Conservation (phyloP, 805 yeast species). For the Kurtzmaniella cleridarum region DNA sequence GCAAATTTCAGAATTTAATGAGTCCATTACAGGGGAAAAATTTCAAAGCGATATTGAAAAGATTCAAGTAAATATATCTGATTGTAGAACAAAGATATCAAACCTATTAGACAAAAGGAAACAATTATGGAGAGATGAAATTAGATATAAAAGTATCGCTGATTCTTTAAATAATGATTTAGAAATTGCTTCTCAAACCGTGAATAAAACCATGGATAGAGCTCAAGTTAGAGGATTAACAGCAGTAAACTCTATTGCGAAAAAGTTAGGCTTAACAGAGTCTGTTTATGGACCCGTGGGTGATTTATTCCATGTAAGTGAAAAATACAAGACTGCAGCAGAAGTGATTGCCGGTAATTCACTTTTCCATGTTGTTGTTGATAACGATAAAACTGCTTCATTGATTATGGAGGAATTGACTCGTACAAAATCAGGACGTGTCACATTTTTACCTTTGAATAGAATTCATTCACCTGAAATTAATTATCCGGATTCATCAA, state of each 20-base stretch:
- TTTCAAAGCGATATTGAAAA: slow-evolving; percentile 11
- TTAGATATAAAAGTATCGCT: slow-evolving; percentile 51
- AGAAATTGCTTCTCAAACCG: slow-evolving; percentile 49
- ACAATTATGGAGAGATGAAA: slow-evolving; percentile 73
- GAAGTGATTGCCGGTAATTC: slow-evolving; percentile 88
- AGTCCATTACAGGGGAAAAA: slow-evolving; percentile 6
- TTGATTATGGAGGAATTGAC: slow-evolving; percentile 70
- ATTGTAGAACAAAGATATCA: slow-evolving; percentile 38
- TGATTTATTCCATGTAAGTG: slow-evolving; percentile 74
- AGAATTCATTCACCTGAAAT: slow-evolving; percentile 43
- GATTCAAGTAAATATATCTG: slow-evolving; percentile 32
- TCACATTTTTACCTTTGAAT: slow-evolving; percentile 87
- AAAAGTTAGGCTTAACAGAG: slow-evolving; percentile 50
- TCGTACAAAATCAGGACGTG: slow-evolving; percentile 71
- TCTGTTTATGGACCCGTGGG: slow-evolving; percentile 79
- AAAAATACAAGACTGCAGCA: slow-evolving; percentile 77
- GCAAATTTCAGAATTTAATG: slow-evolving; percentile 11
- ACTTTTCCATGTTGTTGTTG: slow-evolving; percentile 85
- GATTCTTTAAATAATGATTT: slow-evolving; percentile 54
- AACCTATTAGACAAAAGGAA: slow-evolving; percentile 62
- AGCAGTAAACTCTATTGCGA: slow-evolving; percentile 60
- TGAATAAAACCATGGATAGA: slow-evolving; percentile 73
- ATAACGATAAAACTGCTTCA: slow-evolving; percentile 78
- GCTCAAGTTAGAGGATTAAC: slow-evolving; percentile 63
- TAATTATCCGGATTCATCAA: slow-evolving; percentile 53